Evolutionary conservation across 1,139 yeast genomes (phyloP).

Genomic region (Pichia sorboxylosa): DNA sequence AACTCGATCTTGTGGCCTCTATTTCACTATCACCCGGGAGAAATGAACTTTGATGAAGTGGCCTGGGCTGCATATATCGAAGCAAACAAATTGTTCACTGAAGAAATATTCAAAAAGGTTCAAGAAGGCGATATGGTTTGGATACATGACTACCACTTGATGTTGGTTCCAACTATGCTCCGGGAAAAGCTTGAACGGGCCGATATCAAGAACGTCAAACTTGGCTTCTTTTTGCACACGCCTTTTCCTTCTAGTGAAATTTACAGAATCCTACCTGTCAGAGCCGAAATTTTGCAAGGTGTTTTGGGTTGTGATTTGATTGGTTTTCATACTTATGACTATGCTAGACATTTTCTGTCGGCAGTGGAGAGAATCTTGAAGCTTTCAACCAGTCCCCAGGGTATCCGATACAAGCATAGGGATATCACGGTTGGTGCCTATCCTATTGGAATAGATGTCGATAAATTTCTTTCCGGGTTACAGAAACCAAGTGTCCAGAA

Average conservation of each 20-base stretch:
- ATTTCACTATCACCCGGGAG: slow-evolving; percentile 98
- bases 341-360: slow-evolving; percentile 92
- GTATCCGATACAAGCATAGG: slow-evolving; percentile 68
- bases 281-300: slow-evolving; percentile 85
- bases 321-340: slow-evolving; percentile 99
- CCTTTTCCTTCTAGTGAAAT: slow-evolving; percentile 98
- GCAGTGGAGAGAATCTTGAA: slow-evolving; percentile 81
- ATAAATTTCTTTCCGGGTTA: slow-evolving; percentile 75
- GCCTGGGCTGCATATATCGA: slow-evolving; percentile 98
- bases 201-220: slow-evolving; percentile 43
- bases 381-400: slow-evolving; percentile 81
- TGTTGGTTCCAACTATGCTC: slow-evolving; percentile 88
- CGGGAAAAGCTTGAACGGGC: slow-evolving; percentile 44
- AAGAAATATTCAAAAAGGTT: slow-evolving; percentile 57
- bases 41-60: slow-evolving; percentile 92
- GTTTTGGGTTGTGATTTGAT: slow-evolving; percentile 88
- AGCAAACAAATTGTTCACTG: slow-evolving; percentile 79
- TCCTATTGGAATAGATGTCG: slow-evolving; percentile 97
- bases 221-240: slow-evolving; percentile 93
- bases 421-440: slow-evolving; percentile 86
- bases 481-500: slow-evolving; percentile 48
- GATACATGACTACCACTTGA: slow-evolving; percentile 85
- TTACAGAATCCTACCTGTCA: slow-evolving; percentile 87
- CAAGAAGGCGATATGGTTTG: slow-evolving; percentile 84
- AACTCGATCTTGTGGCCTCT: slow-evolving; percentile 93